Evolutionary conservation across 2,329 filamentous ascomycete genomes (phyloP).

Genomic region (Lasiodiplodia sp.): DNA sequence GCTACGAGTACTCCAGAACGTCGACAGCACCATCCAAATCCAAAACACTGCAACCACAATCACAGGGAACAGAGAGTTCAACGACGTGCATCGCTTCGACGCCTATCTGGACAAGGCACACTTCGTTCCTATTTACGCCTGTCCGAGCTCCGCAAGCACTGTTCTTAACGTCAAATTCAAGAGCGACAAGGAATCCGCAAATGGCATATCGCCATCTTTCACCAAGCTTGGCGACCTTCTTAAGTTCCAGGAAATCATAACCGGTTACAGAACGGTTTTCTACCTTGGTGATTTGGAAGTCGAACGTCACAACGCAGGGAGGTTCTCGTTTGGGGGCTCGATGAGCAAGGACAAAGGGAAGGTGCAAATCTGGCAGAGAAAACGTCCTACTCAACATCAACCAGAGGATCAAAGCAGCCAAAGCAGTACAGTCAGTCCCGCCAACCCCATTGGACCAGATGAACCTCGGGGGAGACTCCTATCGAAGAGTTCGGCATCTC

Average conservation of each 20-base stretch:
- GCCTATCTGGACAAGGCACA: conserved; percentile 16
- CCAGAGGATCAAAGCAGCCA: neutral
- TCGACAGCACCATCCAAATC: conserved; percentile 17
- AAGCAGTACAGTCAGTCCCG: conserved; percentile 5
- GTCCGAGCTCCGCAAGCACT: conserved; percentile 8
- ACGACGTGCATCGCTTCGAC: conserved; percentile 23
- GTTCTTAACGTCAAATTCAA: conserved; percentile 13
- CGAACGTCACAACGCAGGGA: conserved; percentile 23
- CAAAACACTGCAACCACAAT: conserved; percentile 9
- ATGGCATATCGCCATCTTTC: conserved; percentile 31
- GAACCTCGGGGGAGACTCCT: neutral
- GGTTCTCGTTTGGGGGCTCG: conserved; percentile 15
- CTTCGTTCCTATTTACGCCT: conserved; percentile 10
- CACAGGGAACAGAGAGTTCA: conserved; percentile 14
- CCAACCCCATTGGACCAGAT: neutral
- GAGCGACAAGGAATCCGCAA: conserved; percentile 27
- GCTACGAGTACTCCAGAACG: conserved; percentile 21
- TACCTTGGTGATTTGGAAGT: conserved; percentile 26
- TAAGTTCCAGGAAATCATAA: conserved; percentile 10
- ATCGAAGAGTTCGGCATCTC: conserved; percentile 15
- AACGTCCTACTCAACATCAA: neutral
- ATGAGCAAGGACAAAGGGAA: conserved; percentile 28
- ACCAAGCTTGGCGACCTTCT: conserved; percentile 23
- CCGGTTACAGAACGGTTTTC: conserved; percentile 19
- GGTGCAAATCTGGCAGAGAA: conserved; percentile 32